A percentile compares a stretch with the other conserved stretches of the same genome.
These are phyloP conservation scores for Rhizopogon sp. DNA, from an alignment of 768 basidiomycete genomes.

Conservation along the genomic window DNA sequence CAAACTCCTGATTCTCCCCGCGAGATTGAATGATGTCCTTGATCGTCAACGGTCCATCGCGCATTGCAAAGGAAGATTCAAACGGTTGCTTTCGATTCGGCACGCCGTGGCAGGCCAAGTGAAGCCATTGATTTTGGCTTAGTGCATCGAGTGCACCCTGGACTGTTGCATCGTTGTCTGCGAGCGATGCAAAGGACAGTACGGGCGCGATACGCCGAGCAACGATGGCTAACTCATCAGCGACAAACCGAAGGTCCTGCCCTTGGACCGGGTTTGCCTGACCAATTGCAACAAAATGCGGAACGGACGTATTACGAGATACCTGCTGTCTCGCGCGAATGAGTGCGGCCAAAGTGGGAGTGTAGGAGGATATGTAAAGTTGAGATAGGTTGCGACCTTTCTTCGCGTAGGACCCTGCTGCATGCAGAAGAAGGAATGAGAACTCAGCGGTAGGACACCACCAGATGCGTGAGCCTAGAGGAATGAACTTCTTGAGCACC, in stretches of 20 bases:
- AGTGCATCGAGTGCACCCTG: neutral
- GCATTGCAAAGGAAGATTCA: conserved; percentile 3
- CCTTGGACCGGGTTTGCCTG: neutral
- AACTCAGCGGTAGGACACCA: conserved; percentile 8
- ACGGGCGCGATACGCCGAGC: neutral
- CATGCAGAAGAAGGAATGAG: conserved; percentile 6
- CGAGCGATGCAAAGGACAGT: neutral
- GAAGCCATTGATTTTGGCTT: conserved; percentile 6
- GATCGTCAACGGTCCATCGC: neutral
- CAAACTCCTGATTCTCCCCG: neutral
- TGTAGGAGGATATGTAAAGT: conserved; percentile 8
- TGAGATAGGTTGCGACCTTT: neutral
- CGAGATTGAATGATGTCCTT: neutral
- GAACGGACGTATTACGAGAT: too few relatives aligned
- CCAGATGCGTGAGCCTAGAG: conserved; percentile 2
- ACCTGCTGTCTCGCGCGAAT: conserved; percentile 2
- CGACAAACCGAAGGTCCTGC: too few relatives aligned
- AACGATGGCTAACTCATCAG: too few relatives aligned
- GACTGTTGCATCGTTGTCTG: neutral
- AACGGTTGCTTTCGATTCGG: conserved; percentile 8
- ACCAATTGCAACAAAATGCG: conserved; percentile 2
- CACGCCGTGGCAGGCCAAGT: conserved; percentile 15
- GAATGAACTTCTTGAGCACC: neutral
- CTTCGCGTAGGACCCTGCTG: conserved; percentile 1
- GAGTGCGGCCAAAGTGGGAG: conserved; percentile 4